phyloP scores from a whole-genome alignment of 1,139 yeast genomes.

The Candida freyschussii region DNA sequence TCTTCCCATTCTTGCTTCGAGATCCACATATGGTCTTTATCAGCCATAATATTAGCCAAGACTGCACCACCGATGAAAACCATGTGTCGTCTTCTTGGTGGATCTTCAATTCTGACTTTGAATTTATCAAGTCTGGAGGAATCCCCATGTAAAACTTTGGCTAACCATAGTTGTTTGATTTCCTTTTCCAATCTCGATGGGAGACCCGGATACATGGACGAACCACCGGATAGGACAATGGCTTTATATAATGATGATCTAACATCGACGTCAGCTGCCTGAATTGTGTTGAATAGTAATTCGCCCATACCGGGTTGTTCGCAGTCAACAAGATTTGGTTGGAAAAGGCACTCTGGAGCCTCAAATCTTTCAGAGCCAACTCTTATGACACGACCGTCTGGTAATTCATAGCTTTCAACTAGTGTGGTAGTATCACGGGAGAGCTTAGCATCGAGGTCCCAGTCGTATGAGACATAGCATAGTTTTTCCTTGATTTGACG shows the following conservation, averaged over 20 bases:
- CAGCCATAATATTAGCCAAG: conserved; percentile 95
- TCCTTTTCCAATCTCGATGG: conserved; percentile 96
- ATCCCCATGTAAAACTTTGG: conserved; percentile 82
- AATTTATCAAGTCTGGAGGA: conserved; percentile 83
- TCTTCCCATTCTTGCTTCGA: conserved; percentile 97
- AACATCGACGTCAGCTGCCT: conserved; percentile 90
- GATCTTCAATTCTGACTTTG: conserved; percentile 96
- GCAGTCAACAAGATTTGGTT: conserved; percentile 93
- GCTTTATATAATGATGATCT: conserved; percentile 87
- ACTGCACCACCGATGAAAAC: conserved; percentile 99
- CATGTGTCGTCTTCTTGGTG: conserved; percentile 99
- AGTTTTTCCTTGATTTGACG: conserved; percentile 95
- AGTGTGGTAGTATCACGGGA: conserved; percentile 92
- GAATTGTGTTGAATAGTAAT: conserved; percentile 83
- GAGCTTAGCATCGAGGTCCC: conserved; percentile 80
- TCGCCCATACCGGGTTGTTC: conserved; percentile 98
- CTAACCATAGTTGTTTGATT: conserved; percentile 92
- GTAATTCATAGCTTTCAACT: conserved; percentile 87
- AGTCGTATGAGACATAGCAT: conserved; percentile 92
- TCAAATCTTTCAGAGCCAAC: conserved; percentile 95
- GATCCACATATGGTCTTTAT: conserved; percentile 98
- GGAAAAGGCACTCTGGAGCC: conserved; percentile 98
- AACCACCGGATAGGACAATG: conserved; percentile 93
- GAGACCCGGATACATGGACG: conserved; percentile 97
- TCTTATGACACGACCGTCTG: conserved; percentile 92